A percentile compares a stretch with the other conserved stretches of the same genome.
These are phyloP conservation scores for Trichoderma sp. DNA, from an alignment of 2,329 filamentous ascomycete species.

Conservation along the genomic window DNA sequence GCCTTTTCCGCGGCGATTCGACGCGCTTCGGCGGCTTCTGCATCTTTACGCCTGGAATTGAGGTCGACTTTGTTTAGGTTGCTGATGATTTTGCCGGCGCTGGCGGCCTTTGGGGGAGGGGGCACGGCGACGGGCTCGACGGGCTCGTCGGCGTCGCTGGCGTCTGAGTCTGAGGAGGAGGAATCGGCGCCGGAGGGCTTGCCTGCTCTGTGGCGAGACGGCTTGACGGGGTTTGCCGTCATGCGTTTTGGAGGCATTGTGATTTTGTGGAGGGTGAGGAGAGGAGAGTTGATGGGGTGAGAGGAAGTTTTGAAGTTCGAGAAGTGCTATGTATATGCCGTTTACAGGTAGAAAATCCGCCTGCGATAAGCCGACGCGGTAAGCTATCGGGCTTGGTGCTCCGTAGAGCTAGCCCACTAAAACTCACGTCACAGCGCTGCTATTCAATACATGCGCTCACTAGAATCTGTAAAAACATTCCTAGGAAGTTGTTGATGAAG, in stretches of 20 bases:
- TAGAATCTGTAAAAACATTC: neutral
- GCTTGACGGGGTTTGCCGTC: conserved; percentile 84
- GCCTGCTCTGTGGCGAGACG: conserved; percentile 80
- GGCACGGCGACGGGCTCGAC: conserved; percentile 38
- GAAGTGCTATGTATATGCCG: neutral
- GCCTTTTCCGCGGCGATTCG: conserved; percentile 50
- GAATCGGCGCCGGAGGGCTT: conserved; percentile 63
- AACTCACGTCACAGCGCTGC: neutral
- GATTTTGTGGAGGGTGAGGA: neutral
- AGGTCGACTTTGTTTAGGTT: conserved; percentile 54
- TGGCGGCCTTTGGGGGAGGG: conserved; percentile 57
- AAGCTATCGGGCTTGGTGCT: neutral
- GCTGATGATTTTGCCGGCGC: conserved; percentile 56
- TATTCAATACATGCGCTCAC: neutral
- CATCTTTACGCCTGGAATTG: conserved; percentile 45
- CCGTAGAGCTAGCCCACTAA: neutral
- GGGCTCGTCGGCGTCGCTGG: conserved; percentile 40
- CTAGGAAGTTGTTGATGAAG: neutral
- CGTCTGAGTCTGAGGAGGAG: conserved; percentile 54
- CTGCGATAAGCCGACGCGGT: neutral
- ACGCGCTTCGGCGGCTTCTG: conserved; percentile 46
- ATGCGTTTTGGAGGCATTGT: conserved; percentile 75
- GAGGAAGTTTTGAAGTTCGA: neutral
- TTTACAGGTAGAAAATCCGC: neutral
- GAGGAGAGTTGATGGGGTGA: neutral